A percentile compares a stretch with the other conserved stretches of the same genome.
These are phyloP conservation scores for Coemansia sp. DNA, from an alignment of 192 early-diverging fungal species.

Conservation along the genomic window DNA sequence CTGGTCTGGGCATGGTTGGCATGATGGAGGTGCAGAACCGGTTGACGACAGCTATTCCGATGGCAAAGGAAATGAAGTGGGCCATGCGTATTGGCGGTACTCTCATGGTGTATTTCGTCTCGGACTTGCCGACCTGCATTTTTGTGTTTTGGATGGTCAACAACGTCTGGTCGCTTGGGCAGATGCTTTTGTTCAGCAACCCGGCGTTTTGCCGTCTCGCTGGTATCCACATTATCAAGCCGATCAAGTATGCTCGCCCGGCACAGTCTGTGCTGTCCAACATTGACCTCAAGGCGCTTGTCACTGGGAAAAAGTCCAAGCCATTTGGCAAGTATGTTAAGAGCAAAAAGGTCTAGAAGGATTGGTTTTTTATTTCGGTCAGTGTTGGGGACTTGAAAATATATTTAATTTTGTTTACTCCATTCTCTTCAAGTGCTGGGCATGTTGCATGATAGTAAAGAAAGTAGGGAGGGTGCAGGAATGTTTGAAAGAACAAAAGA, in stretches of 20 bases:
- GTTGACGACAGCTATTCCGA: constrained; percentile 19
- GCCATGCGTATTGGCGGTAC: constrained; percentile 51
- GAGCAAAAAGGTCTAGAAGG: not conserved
- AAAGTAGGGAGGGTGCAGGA: too few species aligned
- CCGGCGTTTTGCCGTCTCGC: constrained; percentile 56
- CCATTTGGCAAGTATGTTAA: not conserved
- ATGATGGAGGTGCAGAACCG: constrained; percentile 62
- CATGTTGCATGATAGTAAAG: too few species aligned
- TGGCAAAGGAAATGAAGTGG: constrained; percentile 35
- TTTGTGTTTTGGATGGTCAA: constrained; percentile 86
- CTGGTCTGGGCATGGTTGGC: constrained; percentile 65
- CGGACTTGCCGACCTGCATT: constrained; percentile 57
- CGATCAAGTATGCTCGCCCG: constrained; percentile 21
- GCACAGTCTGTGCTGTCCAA: constrained; percentile 12
- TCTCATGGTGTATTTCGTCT: constrained; percentile 49
- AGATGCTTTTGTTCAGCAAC: constrained; percentile 64
- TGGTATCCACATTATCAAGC: constrained; percentile 57
- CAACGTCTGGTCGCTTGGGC: constrained; percentile 67
- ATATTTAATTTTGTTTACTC: too few species aligned
- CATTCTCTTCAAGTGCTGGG: too few species aligned
- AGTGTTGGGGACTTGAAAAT: too few species aligned
- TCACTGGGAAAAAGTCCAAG: constrained; percentile 15
- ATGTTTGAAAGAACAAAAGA: too few species aligned
- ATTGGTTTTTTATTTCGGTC: too few species aligned
- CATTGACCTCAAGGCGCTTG: constrained; percentile 4